Evolutionary conservation across 305 asterid genomes (phyloP).

Genomic region (Nicotiana rustica): DNA sequence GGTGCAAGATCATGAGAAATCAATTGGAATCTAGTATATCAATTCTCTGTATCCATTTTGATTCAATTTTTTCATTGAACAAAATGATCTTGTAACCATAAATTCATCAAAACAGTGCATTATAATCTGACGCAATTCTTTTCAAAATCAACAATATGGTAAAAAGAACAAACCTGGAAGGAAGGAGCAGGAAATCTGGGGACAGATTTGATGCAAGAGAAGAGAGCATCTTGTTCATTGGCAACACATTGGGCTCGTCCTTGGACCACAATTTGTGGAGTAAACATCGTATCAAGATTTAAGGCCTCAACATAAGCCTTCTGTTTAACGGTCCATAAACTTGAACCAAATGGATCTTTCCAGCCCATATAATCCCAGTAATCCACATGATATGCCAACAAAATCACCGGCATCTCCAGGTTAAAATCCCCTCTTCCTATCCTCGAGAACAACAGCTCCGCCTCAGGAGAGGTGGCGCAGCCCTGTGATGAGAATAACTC

Average conservation of each 20-base stretch:
- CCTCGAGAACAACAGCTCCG: slow-evolving; percentile 84
- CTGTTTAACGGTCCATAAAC: slow-evolving; percentile 87
- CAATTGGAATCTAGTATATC: not conserved
- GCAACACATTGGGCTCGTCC: slow-evolving; percentile 75
- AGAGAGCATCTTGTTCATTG: slow-evolving; percentile 59
- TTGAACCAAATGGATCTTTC: slow-evolving; percentile 85
- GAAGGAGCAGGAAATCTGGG: slow-evolving; percentile 67
- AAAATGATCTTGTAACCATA: too few species aligned
- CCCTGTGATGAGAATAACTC: slow-evolving; percentile 96
- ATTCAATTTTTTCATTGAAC: too few species aligned
- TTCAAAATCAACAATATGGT: not conserved
- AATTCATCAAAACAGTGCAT: too few species aligned
- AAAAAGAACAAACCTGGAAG: slow-evolving; percentile 61
- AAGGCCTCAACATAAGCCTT: slow-evolving; percentile 83
- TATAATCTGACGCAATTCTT: not conserved
- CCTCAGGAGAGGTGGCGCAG: slow-evolving; percentile 85
- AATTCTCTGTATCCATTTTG: not conserved
- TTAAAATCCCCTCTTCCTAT: slow-evolving; percentile 90
- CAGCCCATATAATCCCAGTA: slow-evolving; percentile 93
- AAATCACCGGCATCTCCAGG: slow-evolving; percentile 61
- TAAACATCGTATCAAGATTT: slow-evolving; percentile 73
- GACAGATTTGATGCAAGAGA: slow-evolving; percentile 65
- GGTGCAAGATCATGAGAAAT: not conserved
- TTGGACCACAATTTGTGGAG: slow-evolving; percentile 86
- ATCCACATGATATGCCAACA: slow-evolving; percentile 85